Conservation (phyloP, 2,329 filamentous ascomycete genomes). For the Dactylellina drechsleri region DNA sequence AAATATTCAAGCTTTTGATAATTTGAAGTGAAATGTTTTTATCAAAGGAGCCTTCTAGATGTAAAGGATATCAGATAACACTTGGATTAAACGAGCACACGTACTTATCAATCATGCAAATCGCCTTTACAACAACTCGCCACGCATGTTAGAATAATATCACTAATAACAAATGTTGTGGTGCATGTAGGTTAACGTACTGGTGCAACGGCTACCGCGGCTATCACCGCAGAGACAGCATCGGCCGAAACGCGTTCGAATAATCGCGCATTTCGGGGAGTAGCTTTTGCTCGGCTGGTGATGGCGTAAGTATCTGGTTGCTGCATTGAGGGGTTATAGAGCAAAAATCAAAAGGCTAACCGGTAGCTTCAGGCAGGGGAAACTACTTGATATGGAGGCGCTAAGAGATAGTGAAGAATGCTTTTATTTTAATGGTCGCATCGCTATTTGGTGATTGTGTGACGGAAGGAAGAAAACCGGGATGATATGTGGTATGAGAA, state of each 20-base stretch:
- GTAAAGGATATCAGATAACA: not conserved
- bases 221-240: conserved; percentile 54
- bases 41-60: not conserved
- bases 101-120: conserved; percentile 58
- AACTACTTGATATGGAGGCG: not conserved
- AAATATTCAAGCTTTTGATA: too few relatives aligned
- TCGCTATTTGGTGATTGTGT: not conserved
- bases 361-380: too few relatives aligned
- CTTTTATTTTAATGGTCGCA: conserved; percentile 1
- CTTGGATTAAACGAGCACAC: not conserved
- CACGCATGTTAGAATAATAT: not conserved
- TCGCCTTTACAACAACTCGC: conserved; percentile 39
- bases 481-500: too few relatives aligned
- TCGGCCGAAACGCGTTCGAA: conserved; percentile 56
- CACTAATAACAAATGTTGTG: too few relatives aligned
- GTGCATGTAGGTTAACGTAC: conserved; percentile 5
- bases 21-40: too few relatives aligned
- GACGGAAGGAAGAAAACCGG: too few relatives aligned
- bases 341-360: too few relatives aligned
- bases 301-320: conserved; percentile 25
- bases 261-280: conserved; percentile 35
- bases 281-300: conserved; percentile 14
- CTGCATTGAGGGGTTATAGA: conserved; percentile 21
- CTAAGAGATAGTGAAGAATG: not conserved
- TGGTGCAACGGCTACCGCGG: conserved; percentile 57